Base-by-base conservation (phyloP, 1,284 basidiomycete species). In the Athelia psychrophila region DNA sequence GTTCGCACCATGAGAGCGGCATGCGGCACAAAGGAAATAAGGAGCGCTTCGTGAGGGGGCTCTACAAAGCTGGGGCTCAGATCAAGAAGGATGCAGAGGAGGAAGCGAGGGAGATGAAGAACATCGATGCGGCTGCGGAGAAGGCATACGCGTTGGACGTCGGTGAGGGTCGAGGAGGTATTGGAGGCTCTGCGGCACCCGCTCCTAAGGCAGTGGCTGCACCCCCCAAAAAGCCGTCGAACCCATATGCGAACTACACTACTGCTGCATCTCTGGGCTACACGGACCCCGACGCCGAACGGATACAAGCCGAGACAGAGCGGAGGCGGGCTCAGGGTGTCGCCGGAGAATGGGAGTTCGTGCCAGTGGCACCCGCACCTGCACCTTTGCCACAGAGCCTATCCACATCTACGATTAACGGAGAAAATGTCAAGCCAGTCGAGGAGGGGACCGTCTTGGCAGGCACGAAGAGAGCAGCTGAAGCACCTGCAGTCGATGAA, bases 21-120 rank as follows among this genome's bases (percentile, higher is more conserved):
- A 72, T 96, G 48, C 84, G 93, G 46, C 97, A 99, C 75, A 92
- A 97, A 67, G 94, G 94, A 47, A 97, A 93, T 68, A 86, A 92
- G 56, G 95, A 98, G 64, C 81, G 95, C 9, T 96, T 90, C 69
- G 91, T 99, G 50, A 80, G 93, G 40, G 84, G 90, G 40, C 80
- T 98, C 25, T 99, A 99, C 80, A 96, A 96, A 74, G 76, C 84
- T n/a, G 90, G 94, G 3, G 92, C 95, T 72, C 86, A 88, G 72
- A 83, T 84, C 51, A 91, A 92, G 74, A 85, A 88, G 67, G 95
- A 97, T 59, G 78, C 79, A 46, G 91, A 90, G 51, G 88, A 93
- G 62, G 93, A 95, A 71, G 88, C 84, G 60, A 75, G 84, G 56
- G 92, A 97, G 65, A 92, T 98, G 80, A 86, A 78, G 13, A 75